Conservation (phyloP, 768 basidiomycete genomes). For the Sporobolomyces pararoseus region DNA sequence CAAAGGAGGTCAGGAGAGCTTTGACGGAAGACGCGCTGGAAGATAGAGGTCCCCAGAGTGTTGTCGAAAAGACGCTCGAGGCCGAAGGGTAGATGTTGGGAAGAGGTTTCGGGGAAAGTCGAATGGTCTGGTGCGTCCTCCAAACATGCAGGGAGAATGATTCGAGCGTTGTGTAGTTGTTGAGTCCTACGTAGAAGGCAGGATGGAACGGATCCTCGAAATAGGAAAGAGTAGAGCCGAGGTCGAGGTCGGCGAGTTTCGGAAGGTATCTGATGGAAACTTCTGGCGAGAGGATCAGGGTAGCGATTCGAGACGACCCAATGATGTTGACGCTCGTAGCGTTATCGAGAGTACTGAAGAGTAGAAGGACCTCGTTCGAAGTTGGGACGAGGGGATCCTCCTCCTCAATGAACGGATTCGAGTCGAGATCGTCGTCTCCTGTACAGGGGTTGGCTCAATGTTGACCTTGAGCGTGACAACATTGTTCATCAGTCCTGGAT, state of each 20-base stretch:
- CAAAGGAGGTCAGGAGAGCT: no score
- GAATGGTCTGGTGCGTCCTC: background rate
- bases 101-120: background rate
- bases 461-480: background rate
- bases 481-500: background rate
- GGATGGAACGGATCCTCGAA: background rate
- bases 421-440: no score
- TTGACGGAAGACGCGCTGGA: no score
- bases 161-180: background rate
- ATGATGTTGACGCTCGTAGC: background rate
- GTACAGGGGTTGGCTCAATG: background rate
- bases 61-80: no score
- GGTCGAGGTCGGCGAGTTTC: background rate
- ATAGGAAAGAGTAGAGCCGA: background rate
- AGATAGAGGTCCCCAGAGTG: no score
- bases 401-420: no score
- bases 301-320: background rate
- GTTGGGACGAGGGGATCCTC: background rate
- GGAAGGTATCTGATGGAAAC: background rate
- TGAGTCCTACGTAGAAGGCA: background rate
- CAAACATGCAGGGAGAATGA: background rate
- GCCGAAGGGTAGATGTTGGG: background rate
- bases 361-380: background rate
- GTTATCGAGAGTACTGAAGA: background rate
- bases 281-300: background rate